Evolutionary conservation across 2,329 filamentous ascomycete genomes (phyloP).

Genomic region (Chaetomium sp.): DNA sequence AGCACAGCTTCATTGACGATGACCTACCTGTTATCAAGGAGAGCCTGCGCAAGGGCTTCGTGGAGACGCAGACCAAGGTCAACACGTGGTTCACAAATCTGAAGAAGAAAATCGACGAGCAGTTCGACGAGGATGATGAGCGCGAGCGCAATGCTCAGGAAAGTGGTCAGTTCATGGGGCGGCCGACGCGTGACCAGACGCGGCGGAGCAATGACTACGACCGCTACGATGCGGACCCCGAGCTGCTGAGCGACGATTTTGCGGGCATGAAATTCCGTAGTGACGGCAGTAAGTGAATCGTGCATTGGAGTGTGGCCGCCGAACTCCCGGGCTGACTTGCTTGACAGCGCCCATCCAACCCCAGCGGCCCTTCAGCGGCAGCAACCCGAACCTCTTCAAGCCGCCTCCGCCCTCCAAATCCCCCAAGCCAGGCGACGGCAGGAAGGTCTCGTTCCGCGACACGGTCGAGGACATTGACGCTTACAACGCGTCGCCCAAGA

Average conservation of each 20-base stretch:
- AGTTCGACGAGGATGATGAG: slow-evolving; percentile 72
- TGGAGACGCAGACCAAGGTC: slow-evolving; percentile 90
- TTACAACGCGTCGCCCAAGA: slow-evolving; percentile 66
- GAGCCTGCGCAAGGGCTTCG: slow-evolving; percentile 90
- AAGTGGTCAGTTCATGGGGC: slow-evolving; percentile 43
- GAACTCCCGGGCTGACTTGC: slow-evolving; percentile 31
- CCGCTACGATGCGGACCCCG: slow-evolving; percentile 91
- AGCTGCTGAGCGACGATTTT: slow-evolving; percentile 89
- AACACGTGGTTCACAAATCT: slow-evolving; percentile 90
- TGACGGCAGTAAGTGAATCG: slow-evolving; percentile 59
- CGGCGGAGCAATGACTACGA: slow-evolving; percentile 84
- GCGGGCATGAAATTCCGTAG: slow-evolving; percentile 65
- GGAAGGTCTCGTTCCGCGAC: slow-evolving; percentile 61
- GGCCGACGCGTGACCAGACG: slow-evolving; percentile 62
- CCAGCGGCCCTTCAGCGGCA: slow-evolving; percentile 59
- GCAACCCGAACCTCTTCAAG: slow-evolving; percentile 79
- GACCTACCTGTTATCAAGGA: slow-evolving; percentile 91
- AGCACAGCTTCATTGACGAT: slow-evolving; percentile 93
- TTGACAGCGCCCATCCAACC: slow-evolving; percentile 55
- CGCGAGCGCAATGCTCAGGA: slow-evolving; percentile 43
- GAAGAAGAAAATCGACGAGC: slow-evolving; percentile 91
- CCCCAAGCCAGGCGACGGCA: slow-evolving; percentile 51
- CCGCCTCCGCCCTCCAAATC: slow-evolving; percentile 58
- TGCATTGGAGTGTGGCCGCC: not conserved
- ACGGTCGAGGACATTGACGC: slow-evolving; percentile 78